Evolutionary conservation across 1,284 basidiomycete genomes (phyloP).

Genomic region (Cryptococcus hybrid): DNA sequence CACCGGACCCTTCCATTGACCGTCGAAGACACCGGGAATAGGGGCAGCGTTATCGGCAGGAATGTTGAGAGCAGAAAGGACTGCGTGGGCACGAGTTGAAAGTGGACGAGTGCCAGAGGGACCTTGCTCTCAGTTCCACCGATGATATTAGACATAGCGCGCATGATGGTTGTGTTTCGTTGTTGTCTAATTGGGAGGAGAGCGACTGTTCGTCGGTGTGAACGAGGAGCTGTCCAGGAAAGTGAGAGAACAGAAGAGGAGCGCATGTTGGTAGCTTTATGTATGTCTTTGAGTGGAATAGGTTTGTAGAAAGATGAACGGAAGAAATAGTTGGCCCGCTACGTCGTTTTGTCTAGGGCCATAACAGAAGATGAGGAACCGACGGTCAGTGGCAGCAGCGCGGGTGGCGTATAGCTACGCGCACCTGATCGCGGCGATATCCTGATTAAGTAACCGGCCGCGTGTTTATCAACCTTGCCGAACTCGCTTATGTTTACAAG

Average conservation of each 20-base stretch:
- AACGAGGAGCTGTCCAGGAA: no score
- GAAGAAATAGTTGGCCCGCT: no score
- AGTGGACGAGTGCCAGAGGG: constrained; percentile 6
- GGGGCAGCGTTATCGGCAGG: constrained; percentile 19
- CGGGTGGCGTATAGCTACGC: no score
- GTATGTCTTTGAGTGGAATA: no score
- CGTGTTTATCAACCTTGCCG: no score
- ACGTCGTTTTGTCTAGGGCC: no score
- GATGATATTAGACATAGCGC: background rate
- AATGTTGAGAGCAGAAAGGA: constrained; percentile 37
- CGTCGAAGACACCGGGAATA: constrained; percentile 43
- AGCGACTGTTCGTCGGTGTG: background rate
- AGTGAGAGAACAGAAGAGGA: background rate
- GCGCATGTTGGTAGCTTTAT: background rate
- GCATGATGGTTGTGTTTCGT: background rate
- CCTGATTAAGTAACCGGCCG: no score
- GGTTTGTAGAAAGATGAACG: background rate
- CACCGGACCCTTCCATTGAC: constrained; percentile 39
- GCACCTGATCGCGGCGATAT: no score
- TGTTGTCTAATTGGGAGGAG: background rate
- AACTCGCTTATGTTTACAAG: no score
- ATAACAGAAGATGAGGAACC: no score
- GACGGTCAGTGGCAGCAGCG: no score
- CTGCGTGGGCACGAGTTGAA: constrained; percentile 30
- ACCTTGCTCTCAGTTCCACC: background rate